A percentile compares a stretch with the other conserved stretches of the same genome.
These are phyloP conservation scores for Wickerhamomyces bovis DNA, from an alignment of 805 yeast genomes.

Conservation along the genomic window DNA sequence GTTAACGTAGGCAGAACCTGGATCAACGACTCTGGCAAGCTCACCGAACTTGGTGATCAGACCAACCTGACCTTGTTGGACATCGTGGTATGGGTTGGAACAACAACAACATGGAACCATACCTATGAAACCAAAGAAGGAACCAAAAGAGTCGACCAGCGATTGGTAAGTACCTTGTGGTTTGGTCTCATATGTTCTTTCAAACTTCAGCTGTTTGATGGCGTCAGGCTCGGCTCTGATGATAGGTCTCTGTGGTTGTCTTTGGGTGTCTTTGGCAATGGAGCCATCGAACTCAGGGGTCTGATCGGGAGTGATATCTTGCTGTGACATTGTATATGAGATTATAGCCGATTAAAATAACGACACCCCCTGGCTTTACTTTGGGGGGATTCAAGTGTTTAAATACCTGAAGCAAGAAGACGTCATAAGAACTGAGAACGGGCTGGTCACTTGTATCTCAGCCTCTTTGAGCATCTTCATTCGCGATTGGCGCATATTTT, in stretches of 20 bases:
- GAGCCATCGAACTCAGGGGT: neutral
- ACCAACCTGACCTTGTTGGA: conserved; percentile 65
- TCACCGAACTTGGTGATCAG: conserved; percentile 63
- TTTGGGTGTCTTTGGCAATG: neutral
- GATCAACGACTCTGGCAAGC: conserved; percentile 57
- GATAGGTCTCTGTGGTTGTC: neutral
- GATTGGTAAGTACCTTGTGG: conserved; percentile 35
- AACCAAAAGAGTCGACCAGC: conserved; percentile 37
- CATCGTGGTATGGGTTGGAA: conserved; percentile 53
- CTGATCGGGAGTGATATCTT: neutral
- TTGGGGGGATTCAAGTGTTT: neutral
- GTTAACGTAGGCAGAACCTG: conserved; percentile 61
- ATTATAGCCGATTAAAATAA: no score
- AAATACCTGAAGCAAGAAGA: neutral
- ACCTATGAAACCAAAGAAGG: conserved; percentile 36
- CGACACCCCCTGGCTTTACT: no score
- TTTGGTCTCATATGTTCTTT: conserved; percentile 35
- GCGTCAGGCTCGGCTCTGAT: conserved; percentile 5
- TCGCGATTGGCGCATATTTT: neutral
- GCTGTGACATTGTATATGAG: neutral
- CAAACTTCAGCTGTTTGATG: conserved; percentile 24
- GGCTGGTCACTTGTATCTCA: neutral
- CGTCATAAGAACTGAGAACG: neutral
- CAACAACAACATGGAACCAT: conserved; percentile 39
- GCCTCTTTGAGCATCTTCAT: neutral